Conservation (phyloP, 306 rosid genomes). For the Sicyos edulis region DNA sequence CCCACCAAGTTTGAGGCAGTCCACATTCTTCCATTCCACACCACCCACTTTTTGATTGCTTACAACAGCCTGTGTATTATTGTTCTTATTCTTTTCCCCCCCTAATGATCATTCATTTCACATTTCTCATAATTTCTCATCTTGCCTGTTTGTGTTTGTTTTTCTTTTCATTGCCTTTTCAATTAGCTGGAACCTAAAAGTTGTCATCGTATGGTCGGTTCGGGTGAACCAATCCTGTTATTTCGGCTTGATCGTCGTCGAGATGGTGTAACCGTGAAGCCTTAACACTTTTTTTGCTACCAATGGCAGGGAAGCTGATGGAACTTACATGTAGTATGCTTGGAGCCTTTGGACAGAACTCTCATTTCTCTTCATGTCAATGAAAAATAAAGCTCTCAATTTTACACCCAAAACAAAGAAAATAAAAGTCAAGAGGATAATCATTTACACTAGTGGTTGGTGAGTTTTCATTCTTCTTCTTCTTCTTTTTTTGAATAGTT, state of each 20-base stretch:
- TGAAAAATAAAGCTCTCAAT: slow-evolving; percentile 27
- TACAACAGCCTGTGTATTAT: slow-evolving; percentile 3
- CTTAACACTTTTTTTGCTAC: slow-evolving; percentile 14
- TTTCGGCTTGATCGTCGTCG: background rate
- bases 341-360: too few relatives aligned
- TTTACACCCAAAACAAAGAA: slow-evolving; percentile 2
- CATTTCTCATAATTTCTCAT: background rate
- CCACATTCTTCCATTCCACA: slow-evolving; percentile 16
- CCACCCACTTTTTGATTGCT: background rate
- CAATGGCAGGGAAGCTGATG: slow-evolving; percentile 44
- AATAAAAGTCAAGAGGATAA: background rate
- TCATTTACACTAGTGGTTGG: background rate
- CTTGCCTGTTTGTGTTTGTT: background rate
- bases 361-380: slow-evolving; percentile 22
- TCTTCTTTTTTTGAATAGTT: too few relatives aligned
- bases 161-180: background rate
- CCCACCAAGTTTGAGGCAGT: background rate
- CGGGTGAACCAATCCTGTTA: background rate
- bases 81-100: slow-evolving; percentile 9
- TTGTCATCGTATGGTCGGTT: background rate
- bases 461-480: too few relatives aligned
- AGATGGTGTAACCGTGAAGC: background rate
- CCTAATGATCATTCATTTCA: background rate
- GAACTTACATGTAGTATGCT: too few relatives aligned
- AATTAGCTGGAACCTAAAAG: background rate